A percentile compares a stretch with the other conserved stretches of the same genome.
Conservation (phyloP, 805 yeast genomes). For the Starmerella bacillaris region DNA sequence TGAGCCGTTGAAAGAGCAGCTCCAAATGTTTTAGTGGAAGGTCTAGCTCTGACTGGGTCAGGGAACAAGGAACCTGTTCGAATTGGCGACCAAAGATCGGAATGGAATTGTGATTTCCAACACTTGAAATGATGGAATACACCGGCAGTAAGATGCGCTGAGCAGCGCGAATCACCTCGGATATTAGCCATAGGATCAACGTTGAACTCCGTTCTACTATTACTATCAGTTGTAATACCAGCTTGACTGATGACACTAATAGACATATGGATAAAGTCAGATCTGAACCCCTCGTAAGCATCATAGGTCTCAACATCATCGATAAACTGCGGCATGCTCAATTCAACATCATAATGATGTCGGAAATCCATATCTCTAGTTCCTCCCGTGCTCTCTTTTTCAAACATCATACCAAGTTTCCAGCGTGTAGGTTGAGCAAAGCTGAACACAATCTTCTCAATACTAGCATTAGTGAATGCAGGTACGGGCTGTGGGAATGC, state of each 20-base stretch:
- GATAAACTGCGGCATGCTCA: constrained; percentile 39
- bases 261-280: constrained; percentile 64
- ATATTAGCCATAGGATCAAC: neutral
- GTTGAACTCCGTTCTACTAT: too few species aligned
- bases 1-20: constrained; percentile 41
- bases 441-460: constrained; percentile 37
- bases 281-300: constrained; percentile 63
- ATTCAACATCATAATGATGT: constrained; percentile 46
- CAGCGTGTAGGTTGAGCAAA: constrained; percentile 55
- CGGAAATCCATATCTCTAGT: constrained; percentile 31
- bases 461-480: constrained; percentile 15
- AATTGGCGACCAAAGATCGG: constrained; percentile 61
- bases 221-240: neutral
- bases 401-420: constrained; percentile 60
- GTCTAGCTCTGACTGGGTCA: constrained; percentile 12
- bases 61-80: constrained; percentile 54
- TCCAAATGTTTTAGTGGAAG: constrained; percentile 40
- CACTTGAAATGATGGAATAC: constrained; percentile 47
- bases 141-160: constrained; percentile 59
- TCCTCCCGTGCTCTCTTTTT: constrained; percentile 32
- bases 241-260: constrained; percentile 26
- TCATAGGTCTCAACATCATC: constrained; percentile 41
- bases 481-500: constrained; percentile 17
- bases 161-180: constrained; percentile 32
- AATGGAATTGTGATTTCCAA: constrained; percentile 82